These are phyloP conservation scores for Cordyceps cicadae DNA, from an alignment of 2,329 filamentous ascomycete species.

Conservation along the genomic window DNA sequence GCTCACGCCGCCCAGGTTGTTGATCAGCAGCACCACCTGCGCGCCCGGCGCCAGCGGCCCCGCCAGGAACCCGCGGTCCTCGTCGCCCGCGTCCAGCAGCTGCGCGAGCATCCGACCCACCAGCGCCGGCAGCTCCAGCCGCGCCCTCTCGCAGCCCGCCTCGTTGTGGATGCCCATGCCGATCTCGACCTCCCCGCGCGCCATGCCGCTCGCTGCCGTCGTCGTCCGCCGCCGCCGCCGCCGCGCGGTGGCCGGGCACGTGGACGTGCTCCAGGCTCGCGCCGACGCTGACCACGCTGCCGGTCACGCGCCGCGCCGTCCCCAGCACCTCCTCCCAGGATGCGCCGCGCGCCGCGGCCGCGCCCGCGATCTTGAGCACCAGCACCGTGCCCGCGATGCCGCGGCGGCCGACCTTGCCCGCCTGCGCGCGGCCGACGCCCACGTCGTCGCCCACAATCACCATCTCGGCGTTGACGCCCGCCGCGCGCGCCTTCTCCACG, in stretches of 20 bases:
- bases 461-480: slow-evolving; percentile 74
- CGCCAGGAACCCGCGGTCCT: slow-evolving; percentile 61
- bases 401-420: slow-evolving; percentile 85
- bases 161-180: slow-evolving; percentile 78
- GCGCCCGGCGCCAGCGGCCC: slow-evolving; percentile 43
- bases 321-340: slow-evolving; percentile 62
- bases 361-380: slow-evolving; percentile 84
- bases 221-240: too few relatives aligned
- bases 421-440: slow-evolving; percentile 70
- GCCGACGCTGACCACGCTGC: slow-evolving; percentile 77
- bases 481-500: slow-evolving; percentile 81
- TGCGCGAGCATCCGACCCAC: slow-evolving; percentile 60
- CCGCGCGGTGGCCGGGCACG: slow-evolving; percentile 68
- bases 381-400: slow-evolving; percentile 88
- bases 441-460: slow-evolving; percentile 88
- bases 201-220: slow-evolving; percentile 39
- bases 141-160: slow-evolving; percentile 45
- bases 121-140: slow-evolving; percentile 44
- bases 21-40: slow-evolving; percentile 60
- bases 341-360: slow-evolving; percentile 64
- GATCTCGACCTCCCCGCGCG: slow-evolving; percentile 49
- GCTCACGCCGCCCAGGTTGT: slow-evolving; percentile 69
- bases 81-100: slow-evolving; percentile 56
- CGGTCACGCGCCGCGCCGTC: slow-evolving; percentile 62
- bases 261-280: slow-evolving; percentile 87